A percentile compares a stretch with the other conserved stretches of the same genome.
phyloP scores from a whole-genome alignment of 140 eudicot species.

The Senecio squalidus region DNA sequence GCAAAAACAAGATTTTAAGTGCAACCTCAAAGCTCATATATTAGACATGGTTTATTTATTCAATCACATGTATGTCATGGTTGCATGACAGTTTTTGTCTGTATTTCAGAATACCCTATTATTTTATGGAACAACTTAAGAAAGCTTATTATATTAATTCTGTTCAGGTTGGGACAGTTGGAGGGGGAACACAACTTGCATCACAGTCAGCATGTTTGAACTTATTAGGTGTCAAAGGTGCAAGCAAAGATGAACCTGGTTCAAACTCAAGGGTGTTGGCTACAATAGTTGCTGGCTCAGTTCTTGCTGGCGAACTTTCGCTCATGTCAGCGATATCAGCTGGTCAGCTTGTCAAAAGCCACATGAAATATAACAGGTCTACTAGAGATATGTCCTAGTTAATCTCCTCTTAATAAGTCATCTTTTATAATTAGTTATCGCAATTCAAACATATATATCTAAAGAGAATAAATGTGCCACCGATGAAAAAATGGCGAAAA shows the following conservation, averaged over 20 bases:
- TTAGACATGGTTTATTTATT: neutral
- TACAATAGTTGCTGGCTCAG: conserved; percentile 66
- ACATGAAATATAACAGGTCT: conserved; percentile 74
- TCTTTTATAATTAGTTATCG: neutral
- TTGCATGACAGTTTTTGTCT: conserved; percentile 15
- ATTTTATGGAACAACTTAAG: neutral
- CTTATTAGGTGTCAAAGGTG: conserved; percentile 74
- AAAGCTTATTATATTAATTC: neutral
- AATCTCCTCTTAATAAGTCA: conserved; percentile 1
- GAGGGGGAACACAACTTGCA: conserved; percentile 75
- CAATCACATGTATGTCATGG: conserved; percentile 22
- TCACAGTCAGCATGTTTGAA: conserved; percentile 77
- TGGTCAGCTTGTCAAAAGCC: conserved; percentile 75
- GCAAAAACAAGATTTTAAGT: too few species aligned
- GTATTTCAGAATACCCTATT: too few species aligned
- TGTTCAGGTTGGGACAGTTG: conserved; percentile 67
- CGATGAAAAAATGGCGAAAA: conserved; percentile 5
- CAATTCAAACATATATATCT: neutral
- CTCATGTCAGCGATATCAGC: conserved; percentile 72
- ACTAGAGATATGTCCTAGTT: conserved; percentile 38
- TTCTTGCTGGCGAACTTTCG: conserved; percentile 73
- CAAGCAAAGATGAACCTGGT: conserved; percentile 51
- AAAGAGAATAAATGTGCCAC: conserved; percentile 3
- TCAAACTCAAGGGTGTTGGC: conserved; percentile 59
- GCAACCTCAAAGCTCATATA: too few species aligned